A percentile compares a stretch with the other conserved stretches of the same genome.
Evolutionary conservation across 169 alveolate genomes (phyloP).

Genomic region (Cryptosporidium canis): DNA sequence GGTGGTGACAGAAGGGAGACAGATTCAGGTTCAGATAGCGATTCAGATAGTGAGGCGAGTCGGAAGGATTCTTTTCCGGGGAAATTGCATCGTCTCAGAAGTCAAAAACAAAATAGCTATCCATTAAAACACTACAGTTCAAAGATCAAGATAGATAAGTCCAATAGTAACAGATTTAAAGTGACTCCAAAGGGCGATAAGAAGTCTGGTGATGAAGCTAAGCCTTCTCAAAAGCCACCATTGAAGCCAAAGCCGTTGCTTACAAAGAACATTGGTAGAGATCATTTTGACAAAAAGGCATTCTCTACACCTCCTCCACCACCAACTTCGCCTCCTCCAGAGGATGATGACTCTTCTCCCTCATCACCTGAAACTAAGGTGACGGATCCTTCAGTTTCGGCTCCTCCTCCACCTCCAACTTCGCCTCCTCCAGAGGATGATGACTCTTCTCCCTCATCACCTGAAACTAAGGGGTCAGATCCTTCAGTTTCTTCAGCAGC

Average conservation of each 20-base stretch:
- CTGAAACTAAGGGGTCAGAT: neutral
- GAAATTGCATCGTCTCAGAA: neutral
- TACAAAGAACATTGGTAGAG: neutral
- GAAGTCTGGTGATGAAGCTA: too few relatives aligned
- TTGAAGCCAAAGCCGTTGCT: neutral
- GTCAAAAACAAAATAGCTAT: neutral
- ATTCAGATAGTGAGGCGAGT: neutral
- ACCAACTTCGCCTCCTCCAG: conserved; percentile 8
- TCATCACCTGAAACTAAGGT: neutral
- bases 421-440: conserved; percentile 54
- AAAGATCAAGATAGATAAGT: too few relatives aligned
- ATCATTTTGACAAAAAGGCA: neutral
- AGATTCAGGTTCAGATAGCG: neutral
- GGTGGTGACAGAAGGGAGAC: neutral
- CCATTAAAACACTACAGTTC: too few relatives aligned
- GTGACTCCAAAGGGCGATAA: neutral
- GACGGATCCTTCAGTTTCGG: neutral
- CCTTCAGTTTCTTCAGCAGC: conserved; percentile 35
- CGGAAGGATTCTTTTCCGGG: neutral
- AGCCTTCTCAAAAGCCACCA: neutral
- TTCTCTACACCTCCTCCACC: neutral
- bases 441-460: neutral
- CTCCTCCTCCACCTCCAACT: conserved; percentile 54
- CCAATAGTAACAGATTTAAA: neutral
- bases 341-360: neutral